phyloP scores from a whole-genome alignment of 345 rosid genomes.

The Eucalyptus curtisii region DNA sequence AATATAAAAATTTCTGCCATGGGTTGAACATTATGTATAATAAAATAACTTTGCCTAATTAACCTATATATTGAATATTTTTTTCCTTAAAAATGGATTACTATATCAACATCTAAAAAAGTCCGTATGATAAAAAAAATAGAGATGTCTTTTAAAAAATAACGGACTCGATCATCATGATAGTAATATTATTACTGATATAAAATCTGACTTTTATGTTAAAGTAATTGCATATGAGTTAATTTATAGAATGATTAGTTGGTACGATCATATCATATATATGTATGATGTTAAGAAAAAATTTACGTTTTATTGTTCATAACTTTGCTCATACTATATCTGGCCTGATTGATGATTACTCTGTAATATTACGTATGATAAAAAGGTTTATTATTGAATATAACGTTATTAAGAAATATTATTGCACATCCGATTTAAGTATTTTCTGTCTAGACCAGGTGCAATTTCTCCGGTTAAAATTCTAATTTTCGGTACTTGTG shows the following conservation, averaged over 20 bases:
- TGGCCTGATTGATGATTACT: neutral
- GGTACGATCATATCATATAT: neutral
- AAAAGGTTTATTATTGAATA: neutral
- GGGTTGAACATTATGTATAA: neutral
- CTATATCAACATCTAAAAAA: neutral
- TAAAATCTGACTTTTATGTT: neutral
- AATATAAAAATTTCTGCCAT: neutral
- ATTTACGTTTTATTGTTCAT: neutral
- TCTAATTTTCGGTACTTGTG: neutral
- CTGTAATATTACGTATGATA: neutral
- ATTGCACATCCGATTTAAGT: neutral
- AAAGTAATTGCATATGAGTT: neutral
- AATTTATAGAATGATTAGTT: neutral
- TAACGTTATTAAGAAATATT: neutral
- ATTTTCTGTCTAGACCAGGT: fast-evolving
- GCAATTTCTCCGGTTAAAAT: neutral
- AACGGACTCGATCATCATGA: neutral
- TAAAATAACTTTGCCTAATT: no score
- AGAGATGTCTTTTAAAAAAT: neutral
- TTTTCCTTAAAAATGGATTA: neutral
- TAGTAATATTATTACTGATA: no score
- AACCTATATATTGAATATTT: neutral
- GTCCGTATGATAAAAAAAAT: no score
- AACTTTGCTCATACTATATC: neutral
- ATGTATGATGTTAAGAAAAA: neutral